Base-by-base conservation (phyloP, 805 yeast species). In the Zygotorulaspora danielsina region DNA sequence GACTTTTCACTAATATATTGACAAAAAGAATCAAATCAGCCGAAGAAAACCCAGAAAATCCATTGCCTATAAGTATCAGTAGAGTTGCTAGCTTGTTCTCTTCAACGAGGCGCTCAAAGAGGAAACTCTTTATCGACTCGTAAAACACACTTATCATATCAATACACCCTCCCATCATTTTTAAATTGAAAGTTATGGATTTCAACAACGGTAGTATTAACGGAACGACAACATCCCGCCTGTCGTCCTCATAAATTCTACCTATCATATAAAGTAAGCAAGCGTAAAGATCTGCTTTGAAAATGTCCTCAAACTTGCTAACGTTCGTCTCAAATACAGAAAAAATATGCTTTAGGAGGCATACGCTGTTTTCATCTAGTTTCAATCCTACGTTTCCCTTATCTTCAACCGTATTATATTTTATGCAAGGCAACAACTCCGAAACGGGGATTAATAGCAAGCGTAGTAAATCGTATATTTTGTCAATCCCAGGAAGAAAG, bases 381-480 rank as follows among this genome's bases (percentile, higher is more conserved):
- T 18, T 10, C 21, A 41, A 6, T 15, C 34, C 22, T 7, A 16
- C 8, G 12, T 7, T 9, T 5, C 34, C 27, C 2, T 33, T 30
- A 2, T 39, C 46, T 3, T 38, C 49, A 1, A 29, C 13, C 10
- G 55, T 71, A 28, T 69, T 72, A 19, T 70, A 72, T 40, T 73
- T 71, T 28, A 81, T 64, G 37, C 78, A 73, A 6, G 94, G 89
- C 30, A 83, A 61, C 6, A 73, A 63, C 20, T 67, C 70, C 19
- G 80, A 72, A 12, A 88, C 63, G 0, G 85, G 81, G 15, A 80
- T 67, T 66, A 84, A 69, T 12, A 76, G 73, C 5, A 88, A 72
- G 46, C 96, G 70, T 35, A 88, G 63, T 18, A 89, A 66, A 55
- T 90, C 97, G 59, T 90, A 86, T 31, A 87, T 64, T 53, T 84